Base-by-base conservation (phyloP, 176 grass and related monocot genomes). In the Miscanthus lutarioriparius region DNA sequence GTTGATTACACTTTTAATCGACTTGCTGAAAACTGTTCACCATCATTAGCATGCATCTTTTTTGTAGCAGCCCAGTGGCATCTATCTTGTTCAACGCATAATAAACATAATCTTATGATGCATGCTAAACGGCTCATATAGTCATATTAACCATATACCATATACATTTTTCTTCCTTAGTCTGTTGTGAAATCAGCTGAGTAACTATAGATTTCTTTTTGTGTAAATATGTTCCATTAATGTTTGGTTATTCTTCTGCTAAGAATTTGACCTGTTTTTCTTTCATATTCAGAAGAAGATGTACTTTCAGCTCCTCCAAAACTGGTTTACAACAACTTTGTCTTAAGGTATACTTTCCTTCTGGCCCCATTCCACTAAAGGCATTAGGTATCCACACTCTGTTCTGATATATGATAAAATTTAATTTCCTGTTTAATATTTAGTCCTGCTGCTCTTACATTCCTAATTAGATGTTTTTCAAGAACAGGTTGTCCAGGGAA, bases 241-340 rank as follows among this genome's bases (percentile, higher is more conserved):
- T 76, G 8, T 79, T 48, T 74, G n/a, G 25, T 78, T 30, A 43
- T 13, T 73, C 17, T 51, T 14, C 1, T 85, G 3, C 68, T 67
- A 67, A 37, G 1, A 47, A 82, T 73, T 74, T 85, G 2, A 78
- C 68, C 70, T 64, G 70, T 23, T 2, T 3, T 32, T 69, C 1
- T 78, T 20, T 82, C 25, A 2, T 87, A 72, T 80, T 91, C 93
- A 98, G 96, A 98, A 79, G 96, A 83, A 72, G 87, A 85, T 84
- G 93, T 98, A 74, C 91, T 98, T 85, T 98, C 96, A 67, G 96
- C 96, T 88, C 96, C 92, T 90, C 91, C 87, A 70, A 98, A 95
- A 83, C 83, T 98, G 64, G 93, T 98, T 63, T 98, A 98, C 80
- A 95, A 91, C 86, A 95, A 83, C 66, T 95, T 95, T 88, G 91